Evolutionary conservation across 768 basidiomycete genomes (phyloP), one percentile per base, ranked within the genome.

Genomic region (Mycena alexandri): DNA sequence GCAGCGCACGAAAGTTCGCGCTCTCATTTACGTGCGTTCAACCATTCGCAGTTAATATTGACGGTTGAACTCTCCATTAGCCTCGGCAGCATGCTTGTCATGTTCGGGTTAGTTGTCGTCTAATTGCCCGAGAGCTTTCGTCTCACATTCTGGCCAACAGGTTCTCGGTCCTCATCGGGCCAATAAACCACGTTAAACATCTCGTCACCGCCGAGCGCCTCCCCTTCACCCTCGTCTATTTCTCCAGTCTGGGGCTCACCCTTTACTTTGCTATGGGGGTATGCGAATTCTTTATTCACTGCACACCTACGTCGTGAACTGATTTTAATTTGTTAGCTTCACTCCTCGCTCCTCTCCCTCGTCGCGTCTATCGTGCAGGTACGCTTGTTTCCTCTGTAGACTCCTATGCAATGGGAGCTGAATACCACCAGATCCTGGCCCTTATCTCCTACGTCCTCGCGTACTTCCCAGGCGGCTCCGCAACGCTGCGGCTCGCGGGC

Each of bases 241-340:
- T 99, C 71, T 81, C 82, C 29, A 95, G 93, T 62, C 83, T 99
- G 3, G 92, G 85, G 16, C 84, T 96, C 14, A 99, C 98, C 1
- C 84, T 99, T 14, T 97, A 95, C 77, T 97, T 98, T 76, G 89
- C 96, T 1, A 83, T 99, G 36, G 94, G 91, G 50, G 96, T 97
- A 76, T 71, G 92, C 82, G 16, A n/a, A 41, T 41, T 21, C 19
- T 48, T 52, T 25, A 25, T 69, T 59, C 50, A n/a, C 29, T 47
- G 52, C 19, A 59, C 22, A 13, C 21, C 61, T 17, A 29, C 41
- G 44, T 54, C 29, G 29, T 57, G 43, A 53, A 59, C n/a, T 64
- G 47, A 29, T 16, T 24, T 36, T 59, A 24, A 44, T 43, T 42
- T 34, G 5, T 16, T 78, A 97, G 94, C 84, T 86, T 14, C 89